Evolutionary conservation across 2,329 filamentous ascomycete species (phyloP).

Genomic region (Sordariomycetes sp.): DNA sequence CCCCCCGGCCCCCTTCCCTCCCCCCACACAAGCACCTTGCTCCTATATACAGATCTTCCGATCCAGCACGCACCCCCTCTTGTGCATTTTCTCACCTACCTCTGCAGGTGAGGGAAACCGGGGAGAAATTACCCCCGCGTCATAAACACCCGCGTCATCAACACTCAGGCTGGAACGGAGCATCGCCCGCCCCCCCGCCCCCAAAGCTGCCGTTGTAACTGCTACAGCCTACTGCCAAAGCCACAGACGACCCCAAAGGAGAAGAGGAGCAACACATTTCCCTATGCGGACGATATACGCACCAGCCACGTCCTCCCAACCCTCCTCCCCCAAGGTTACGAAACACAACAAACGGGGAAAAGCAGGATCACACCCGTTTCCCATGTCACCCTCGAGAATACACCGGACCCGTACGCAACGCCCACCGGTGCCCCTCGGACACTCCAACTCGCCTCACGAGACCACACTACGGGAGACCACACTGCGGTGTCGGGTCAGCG

Average conservation of each 20-base stretch:
- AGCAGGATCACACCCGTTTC: not conserved
- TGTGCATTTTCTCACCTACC: not conserved
- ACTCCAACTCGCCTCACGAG: not conserved
- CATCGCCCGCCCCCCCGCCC: too few relatives aligned
- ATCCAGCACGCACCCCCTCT: not conserved
- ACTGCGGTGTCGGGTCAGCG: not conserved
- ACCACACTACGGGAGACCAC: not conserved
- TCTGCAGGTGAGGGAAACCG: not conserved
- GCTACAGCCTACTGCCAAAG: not conserved
- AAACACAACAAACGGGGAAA: not conserved
- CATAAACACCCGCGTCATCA: not conserved
- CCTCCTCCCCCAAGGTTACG: not conserved
- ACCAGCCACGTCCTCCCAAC: not conserved
- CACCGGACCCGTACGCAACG: not conserved
- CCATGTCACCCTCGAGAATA: constrained; percentile 1
- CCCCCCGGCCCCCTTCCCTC: too few relatives aligned
- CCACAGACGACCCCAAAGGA: not conserved
- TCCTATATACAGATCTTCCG: not conserved
- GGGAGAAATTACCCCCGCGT: not conserved
- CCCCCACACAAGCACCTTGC: too few relatives aligned
- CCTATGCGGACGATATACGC: not conserved
- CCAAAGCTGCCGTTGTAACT: too few relatives aligned
- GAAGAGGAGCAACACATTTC: not conserved
- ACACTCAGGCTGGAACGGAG: not conserved
- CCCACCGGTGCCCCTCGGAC: not conserved